A percentile compares a stretch with the other conserved stretches of the same genome.
Conservation (phyloP, 805 yeast genomes). For the Candida sithepensis region DNA sequence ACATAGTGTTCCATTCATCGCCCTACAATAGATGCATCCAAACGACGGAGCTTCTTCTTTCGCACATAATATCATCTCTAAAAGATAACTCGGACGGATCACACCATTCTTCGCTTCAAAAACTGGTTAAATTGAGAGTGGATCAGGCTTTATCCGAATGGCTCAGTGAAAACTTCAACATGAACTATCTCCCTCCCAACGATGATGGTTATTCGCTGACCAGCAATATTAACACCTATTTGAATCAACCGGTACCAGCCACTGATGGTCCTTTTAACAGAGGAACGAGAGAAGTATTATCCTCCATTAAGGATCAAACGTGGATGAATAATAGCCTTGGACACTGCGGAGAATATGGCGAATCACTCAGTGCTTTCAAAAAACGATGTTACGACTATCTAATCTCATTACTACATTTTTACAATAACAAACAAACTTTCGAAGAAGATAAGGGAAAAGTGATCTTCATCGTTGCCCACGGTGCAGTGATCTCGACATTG, state of each 20-base stretch:
- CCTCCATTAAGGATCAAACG: constrained; percentile 23
- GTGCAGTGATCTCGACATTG: constrained; percentile 39
- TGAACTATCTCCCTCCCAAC: constrained; percentile 40
- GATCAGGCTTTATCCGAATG: constrained; percentile 43
- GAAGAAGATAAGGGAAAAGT: constrained; percentile 30
- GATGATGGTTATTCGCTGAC: constrained; percentile 41
- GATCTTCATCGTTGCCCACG: constrained; percentile 38
- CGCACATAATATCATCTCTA: constrained; percentile 4
- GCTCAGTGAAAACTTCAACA: constrained; percentile 38
- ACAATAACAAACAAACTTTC: constrained; percentile 22
- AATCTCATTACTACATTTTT: constrained; percentile 31
- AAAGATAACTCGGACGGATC: constrained; percentile 5
- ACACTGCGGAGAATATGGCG: constrained; percentile 42
- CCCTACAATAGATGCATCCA: constrained; percentile 44
- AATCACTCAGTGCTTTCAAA: constrained; percentile 35
- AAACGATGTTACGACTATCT: constrained; percentile 34
- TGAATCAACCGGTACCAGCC: constrained; percentile 19
- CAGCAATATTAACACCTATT: constrained; percentile 36
- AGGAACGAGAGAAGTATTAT: constrained; percentile 16
- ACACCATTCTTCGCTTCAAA: neutral
- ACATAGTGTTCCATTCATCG: constrained; percentile 35
- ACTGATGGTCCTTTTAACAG: constrained; percentile 14
- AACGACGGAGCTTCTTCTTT: constrained; percentile 32
- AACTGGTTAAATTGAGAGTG: constrained; percentile 28
- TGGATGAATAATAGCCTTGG: constrained; percentile 37